A percentile compares a stretch with the other conserved stretches of the same genome.
phyloP scores from a whole-genome alignment of 2,329 filamentous ascomycete genomes.

The Calonectria montana region DNA sequence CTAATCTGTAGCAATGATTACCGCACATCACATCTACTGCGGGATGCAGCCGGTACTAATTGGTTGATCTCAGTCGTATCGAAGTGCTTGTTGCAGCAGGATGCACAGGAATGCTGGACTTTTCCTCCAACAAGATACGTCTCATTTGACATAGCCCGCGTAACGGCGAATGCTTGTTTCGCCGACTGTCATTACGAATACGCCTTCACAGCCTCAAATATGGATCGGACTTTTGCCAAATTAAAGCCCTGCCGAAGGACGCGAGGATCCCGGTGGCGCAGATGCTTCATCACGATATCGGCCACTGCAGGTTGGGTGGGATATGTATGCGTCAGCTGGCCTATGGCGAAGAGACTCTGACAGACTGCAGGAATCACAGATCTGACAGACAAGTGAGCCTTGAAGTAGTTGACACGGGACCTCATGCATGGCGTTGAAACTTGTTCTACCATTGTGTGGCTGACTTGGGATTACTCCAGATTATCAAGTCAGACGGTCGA shows the following conservation, averaged over 20 bases:
- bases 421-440: not conserved
- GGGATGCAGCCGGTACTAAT: not conserved
- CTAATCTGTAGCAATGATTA: not conserved
- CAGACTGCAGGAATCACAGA: not conserved
- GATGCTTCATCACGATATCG: not conserved
- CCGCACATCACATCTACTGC: not conserved
- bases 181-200: not conserved
- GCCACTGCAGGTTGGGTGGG: not conserved
- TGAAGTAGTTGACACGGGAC: not conserved
- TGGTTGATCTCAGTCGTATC: not conserved
- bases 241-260: not conserved
- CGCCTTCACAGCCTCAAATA: slow-evolving; percentile 17
- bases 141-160: not conserved
- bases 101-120: not conserved
- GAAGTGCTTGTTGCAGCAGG: not conserved
- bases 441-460: not conserved
- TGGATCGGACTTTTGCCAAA: not conserved
- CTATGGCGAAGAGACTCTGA: not conserved
- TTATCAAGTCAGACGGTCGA: slow-evolving; percentile 1
- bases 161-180: not conserved
- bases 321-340: not conserved
- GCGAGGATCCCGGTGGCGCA: slow-evolving; percentile 9
- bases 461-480: slow-evolving; percentile 5
- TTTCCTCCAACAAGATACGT: not conserved
- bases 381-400: not conserved